Evolutionary conservation across 2,329 filamentous ascomycete species (phyloP), one percentile per base, ranked within the genome.

Genomic region (Colletotrichum magnum): DNA sequence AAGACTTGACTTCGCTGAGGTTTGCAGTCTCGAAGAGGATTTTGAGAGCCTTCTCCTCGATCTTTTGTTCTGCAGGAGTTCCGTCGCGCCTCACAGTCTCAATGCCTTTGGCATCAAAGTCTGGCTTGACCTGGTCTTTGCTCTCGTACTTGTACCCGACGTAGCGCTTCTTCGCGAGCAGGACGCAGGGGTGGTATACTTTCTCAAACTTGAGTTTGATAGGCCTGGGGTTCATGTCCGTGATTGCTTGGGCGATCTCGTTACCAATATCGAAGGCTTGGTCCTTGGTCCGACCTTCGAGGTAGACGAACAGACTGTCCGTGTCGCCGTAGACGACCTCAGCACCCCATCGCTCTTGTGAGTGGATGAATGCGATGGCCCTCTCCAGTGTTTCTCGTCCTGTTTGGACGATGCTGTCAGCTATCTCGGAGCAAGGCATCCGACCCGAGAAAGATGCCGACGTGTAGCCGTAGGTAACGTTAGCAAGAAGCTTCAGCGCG

Each of bases 291-390:
- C 94, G 90, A 5, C 95, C 96, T 74, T 94, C 95, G 43, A 99
- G 87, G 74, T 96, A 90, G 56, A 99, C 88, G 76, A 99, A 99
- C 9, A 99, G 81, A 76, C 94, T 97, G 84, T 99, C 96, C 0
- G 97, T 99, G 79, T 99, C 96, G 64, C 96, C 97, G 75, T 99
- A 99, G 0, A 99, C 95, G 0, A 99, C 96, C 80, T 99, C 96
- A 1, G 96, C 96, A 10, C 91, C 92, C 97, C 97, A 99, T 70
- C 89, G 88, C 72, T 92, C 88, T 13, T 95, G 90, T 0, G 94
- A 94, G 76, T 99, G 96, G 45, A 99, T 98, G 65, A 95, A 86
- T 0, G 94, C 94, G 72, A 98, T 97, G 2, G 96, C 93, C 70
- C 94, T 94, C 79, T 99, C 96, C 0, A 99, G 88, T 0, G 95